Percentiles rank a stretch among this genome's conserved stretches.
These are phyloP conservation scores for Teunomyces kruisii DNA, from an alignment of 805 yeast genomes.

Conservation along the genomic window DNA sequence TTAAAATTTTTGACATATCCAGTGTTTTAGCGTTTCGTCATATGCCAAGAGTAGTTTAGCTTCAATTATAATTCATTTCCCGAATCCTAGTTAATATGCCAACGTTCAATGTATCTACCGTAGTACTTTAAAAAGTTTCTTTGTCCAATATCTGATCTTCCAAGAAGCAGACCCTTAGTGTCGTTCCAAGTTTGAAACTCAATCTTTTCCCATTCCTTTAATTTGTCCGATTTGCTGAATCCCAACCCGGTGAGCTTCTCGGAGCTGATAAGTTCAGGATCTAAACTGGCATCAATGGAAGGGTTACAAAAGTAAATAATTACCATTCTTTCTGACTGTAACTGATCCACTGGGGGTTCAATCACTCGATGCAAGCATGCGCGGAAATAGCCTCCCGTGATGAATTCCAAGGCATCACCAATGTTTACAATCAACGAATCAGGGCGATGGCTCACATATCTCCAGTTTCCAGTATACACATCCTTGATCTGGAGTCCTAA, in stretches of 20 bases:
- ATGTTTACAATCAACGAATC: conserved; percentile 11
- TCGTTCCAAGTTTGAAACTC: conserved; percentile 9
- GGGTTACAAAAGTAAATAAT: conserved; percentile 27
- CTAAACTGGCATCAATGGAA: conserved; percentile 17
- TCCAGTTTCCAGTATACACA: conserved; percentile 11
- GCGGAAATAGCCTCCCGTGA: conserved; percentile 19
- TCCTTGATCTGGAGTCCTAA: conserved; percentile 12
- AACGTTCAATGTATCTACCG: conserved; percentile 11
- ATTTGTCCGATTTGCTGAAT: conserved; percentile 3
- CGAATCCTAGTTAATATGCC: conserved; percentile 5
- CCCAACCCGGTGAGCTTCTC: conserved; percentile 24
- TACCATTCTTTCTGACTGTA: conserved; percentile 20
- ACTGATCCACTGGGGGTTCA: conserved; percentile 27
- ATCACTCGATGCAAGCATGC: conserved; percentile 27
- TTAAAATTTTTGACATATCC: too few relatives aligned
- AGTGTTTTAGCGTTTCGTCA: too few relatives aligned
- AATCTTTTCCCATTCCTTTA: conserved; percentile 12
- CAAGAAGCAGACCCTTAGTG: conserved; percentile 11
- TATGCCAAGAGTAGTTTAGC: too few relatives aligned
- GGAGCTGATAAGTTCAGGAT: conserved; percentile 26
- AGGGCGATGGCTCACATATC: conserved; percentile 12
- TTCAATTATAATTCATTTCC: too few relatives aligned
- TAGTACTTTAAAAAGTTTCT: conserved; percentile 9
- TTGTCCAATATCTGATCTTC: conserved; percentile 4
- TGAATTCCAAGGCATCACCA: conserved; percentile 14